phyloP scores from a whole-genome alignment of 2,329 filamentous ascomycete genomes.

The Elsinoe batatas region DNA sequence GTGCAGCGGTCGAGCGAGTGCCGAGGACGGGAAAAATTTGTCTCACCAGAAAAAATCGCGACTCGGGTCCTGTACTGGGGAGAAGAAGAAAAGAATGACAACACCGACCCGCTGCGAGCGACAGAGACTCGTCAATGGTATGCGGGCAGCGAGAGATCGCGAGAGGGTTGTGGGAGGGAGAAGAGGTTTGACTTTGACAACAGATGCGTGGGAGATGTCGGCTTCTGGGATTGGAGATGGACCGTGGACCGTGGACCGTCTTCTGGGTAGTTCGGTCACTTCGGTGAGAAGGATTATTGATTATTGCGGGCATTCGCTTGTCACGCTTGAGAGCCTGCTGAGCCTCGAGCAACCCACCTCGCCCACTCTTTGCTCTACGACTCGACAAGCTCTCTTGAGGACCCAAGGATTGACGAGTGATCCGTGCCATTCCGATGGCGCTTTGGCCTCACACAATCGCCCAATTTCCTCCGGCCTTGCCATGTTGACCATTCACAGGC shows the following conservation, averaged over 20 bases:
- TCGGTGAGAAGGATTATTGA: conserved; percentile 12
- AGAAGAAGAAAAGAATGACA: conserved; percentile 12
- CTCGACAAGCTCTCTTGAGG: background rate
- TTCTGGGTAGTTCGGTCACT: background rate
- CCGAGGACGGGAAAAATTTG: conserved; percentile 13
- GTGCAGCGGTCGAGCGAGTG: conserved; percentile 10
- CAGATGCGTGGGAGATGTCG: conserved; percentile 1
- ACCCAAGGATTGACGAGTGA: background rate
- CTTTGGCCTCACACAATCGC: background rate
- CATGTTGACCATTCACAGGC: background rate
- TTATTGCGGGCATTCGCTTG: conserved; percentile 10
- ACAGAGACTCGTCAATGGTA: conserved; percentile 2
- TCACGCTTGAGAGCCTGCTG: no score
- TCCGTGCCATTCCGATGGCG: background rate
- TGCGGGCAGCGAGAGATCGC: background rate
- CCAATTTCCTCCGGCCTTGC: conserved; percentile 6
- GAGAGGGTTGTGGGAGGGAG: background rate
- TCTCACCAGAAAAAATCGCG: conserved; percentile 13
- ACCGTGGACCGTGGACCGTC: background rate
- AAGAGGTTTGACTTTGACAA: background rate
- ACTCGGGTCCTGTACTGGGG: background rate
- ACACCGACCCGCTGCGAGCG: conserved; percentile 4
- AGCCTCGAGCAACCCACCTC: background rate
- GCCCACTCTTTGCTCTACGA: background rate
- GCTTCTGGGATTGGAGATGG: background rate